Percentiles rank a stretch among this genome's conserved stretches.
These are phyloP conservation scores for Krasilnikovozyma curviuscula DNA, from an alignment of 768 basidiomycete species.

Conservation along the genomic window DNA sequence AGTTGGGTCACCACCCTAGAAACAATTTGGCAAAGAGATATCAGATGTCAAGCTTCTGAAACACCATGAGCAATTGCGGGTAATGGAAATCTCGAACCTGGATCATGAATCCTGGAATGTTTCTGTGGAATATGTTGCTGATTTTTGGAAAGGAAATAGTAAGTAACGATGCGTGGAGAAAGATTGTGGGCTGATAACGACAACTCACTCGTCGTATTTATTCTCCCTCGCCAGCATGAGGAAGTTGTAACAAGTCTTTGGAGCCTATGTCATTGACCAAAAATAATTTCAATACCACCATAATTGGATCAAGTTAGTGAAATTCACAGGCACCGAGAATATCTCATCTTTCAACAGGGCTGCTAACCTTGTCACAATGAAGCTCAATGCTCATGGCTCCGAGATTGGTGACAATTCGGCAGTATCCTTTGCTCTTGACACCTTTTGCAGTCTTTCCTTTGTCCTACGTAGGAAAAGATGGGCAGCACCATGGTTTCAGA, in stretches of 20 bases:
- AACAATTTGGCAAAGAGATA: not conserved
- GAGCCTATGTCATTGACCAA: conserved; percentile 39
- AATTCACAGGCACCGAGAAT: not conserved
- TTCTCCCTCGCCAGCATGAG: conserved; percentile 76
- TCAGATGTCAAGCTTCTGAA: not conserved
- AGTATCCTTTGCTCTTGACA: conserved; percentile 78
- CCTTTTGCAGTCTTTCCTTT: too few species aligned
- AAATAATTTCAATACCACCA: not conserved
- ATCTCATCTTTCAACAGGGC: too few species aligned
- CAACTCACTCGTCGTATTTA: conserved; percentile 67
- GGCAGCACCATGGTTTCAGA: too few species aligned
- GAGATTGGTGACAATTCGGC: conserved; percentile 80
- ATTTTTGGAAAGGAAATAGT: not conserved
- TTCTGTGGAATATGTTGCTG: conserved; percentile 12
- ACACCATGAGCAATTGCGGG: too few species aligned
- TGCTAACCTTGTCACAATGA: conserved; percentile 57
- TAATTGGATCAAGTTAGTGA: not conserved
- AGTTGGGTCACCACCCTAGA: conserved; percentile 91
- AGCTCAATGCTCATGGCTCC: conserved; percentile 63
- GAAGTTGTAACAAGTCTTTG: conserved; percentile 97
- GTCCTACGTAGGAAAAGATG: too few species aligned
- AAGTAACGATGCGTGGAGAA: not conserved
- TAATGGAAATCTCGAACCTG: not conserved
- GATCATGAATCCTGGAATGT: conserved; percentile 3
- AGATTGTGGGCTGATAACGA: not conserved